These are phyloP conservation scores for Orbilia ellipsospora DNA, from an alignment of 2,329 filamentous ascomycete genomes.

Conservation along the genomic window DNA sequence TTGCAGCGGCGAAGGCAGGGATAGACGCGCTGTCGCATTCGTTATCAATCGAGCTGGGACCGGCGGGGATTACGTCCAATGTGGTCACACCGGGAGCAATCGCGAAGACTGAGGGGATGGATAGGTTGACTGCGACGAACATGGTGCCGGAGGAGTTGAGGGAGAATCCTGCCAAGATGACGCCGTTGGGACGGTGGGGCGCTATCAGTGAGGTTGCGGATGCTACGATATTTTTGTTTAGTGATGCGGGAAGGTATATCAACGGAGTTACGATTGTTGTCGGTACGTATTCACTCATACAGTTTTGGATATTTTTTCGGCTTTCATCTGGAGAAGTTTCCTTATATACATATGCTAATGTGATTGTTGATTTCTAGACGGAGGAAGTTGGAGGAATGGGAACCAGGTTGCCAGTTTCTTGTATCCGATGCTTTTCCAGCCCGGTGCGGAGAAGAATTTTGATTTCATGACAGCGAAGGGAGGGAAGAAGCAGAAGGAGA, in stretches of 20 bases:
- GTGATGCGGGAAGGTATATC: slow-evolving; percentile 84
- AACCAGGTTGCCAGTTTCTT: slow-evolving; percentile 29
- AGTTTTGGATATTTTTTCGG: slow-evolving; percentile 52
- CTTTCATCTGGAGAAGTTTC: too few relatives aligned
- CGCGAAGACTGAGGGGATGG: slow-evolving; percentile 82
- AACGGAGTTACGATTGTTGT: slow-evolving; percentile 85
- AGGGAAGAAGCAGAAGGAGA: slow-evolving; percentile 40
- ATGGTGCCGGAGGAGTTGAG: slow-evolving; percentile 61
- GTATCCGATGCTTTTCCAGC: slow-evolving; percentile 36
- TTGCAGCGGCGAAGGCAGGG: slow-evolving; percentile 89
- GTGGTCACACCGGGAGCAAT: slow-evolving; percentile 90
- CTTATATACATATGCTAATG: slow-evolving; percentile 12
- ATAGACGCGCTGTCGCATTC: slow-evolving; percentile 85
- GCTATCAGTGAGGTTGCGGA: slow-evolving; percentile 89
- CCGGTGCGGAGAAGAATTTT: slow-evolving; percentile 39
- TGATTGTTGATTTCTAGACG: slow-evolving; percentile 14
- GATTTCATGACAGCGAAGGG: slow-evolving; percentile 41
- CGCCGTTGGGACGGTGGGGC: slow-evolving; percentile 82
- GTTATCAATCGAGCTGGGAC: slow-evolving; percentile 88
- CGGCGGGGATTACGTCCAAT: slow-evolving; percentile 85
- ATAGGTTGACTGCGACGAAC: slow-evolving; percentile 66
- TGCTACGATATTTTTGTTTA: slow-evolving; percentile 88
- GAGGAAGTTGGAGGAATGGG: slow-evolving; percentile 47
- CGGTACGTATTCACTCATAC: slow-evolving; percentile 65
- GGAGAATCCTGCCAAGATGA: slow-evolving; percentile 61